Evolutionary conservation across 75 land plant genomes (phyloP).

Genomic region (Ceratopteris richardii): DNA sequence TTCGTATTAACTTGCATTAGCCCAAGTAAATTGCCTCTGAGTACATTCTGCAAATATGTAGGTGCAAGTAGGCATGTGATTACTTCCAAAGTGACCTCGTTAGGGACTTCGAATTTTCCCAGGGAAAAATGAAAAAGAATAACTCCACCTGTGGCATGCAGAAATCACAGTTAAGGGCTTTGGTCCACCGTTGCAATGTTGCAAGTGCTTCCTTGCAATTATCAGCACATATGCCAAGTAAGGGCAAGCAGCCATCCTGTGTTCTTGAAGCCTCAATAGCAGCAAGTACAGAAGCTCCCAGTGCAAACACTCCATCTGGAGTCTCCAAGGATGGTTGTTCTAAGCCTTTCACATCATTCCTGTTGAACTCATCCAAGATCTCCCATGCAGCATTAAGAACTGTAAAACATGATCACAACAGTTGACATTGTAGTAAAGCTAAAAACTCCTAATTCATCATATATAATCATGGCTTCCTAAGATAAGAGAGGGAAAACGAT

Average conservation of each 20-base stretch:
- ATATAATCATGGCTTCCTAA: too few species aligned
- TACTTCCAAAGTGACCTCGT: too few species aligned
- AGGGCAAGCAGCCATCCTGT: not conserved
- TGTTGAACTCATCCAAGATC: slow-evolving; percentile 1
- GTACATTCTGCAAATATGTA: too few species aligned
- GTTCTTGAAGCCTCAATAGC: not conserved
- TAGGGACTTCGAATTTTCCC: too few species aligned
- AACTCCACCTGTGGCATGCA: slow-evolving; percentile 1
- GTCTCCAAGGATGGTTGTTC: slow-evolving; percentile 1
- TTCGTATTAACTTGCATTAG: too few species aligned
- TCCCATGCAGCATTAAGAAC: slow-evolving; percentile 5
- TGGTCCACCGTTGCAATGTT: not conserved
- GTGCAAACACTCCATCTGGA: not conserved
- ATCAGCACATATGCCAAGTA: slow-evolving; percentile 2
- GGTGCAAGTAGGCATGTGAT: too few species aligned
- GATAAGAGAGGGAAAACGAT: too few species aligned
- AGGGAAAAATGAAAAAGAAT: too few species aligned
- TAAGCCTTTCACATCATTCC: slow-evolving; percentile 2
- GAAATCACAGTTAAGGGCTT: not conserved
- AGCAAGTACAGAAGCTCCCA: not conserved
- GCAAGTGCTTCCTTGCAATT: not conserved
- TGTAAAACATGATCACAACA: too few species aligned
- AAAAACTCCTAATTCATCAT: too few species aligned
- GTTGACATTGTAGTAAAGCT: too few species aligned
- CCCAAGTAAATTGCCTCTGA: too few species aligned